A percentile compares a stretch with the other conserved stretches of the same genome.
phyloP scores from a whole-genome alignment of 495 filamentous ascomycete species.

The Echria macrotheca region DNA sequence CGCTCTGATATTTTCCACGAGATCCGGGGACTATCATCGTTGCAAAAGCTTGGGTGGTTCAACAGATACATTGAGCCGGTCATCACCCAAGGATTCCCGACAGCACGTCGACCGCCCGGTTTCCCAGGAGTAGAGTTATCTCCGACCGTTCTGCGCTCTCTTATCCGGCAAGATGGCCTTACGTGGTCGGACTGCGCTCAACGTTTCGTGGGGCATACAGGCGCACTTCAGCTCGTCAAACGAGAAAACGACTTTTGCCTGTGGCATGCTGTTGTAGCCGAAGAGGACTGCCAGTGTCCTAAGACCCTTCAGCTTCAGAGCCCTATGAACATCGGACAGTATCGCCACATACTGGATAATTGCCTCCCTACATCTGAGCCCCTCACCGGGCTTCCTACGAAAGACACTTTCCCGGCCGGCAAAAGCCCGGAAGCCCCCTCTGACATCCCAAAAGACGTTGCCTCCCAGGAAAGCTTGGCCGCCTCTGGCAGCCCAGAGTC shows the following conservation, averaged over 20 bases:
- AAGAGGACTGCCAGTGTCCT: not conserved
- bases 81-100: slow-evolving; percentile 6
- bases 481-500: not conserved
- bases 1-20: not conserved
- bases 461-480: not conserved
- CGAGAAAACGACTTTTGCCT: not conserved
- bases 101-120: not conserved
- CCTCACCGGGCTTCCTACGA: not conserved
- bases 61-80: not conserved
- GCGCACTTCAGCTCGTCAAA: slow-evolving; percentile 2
- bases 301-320: not conserved
- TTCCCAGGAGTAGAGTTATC: slow-evolving; percentile 5
- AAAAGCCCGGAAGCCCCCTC: not conserved
- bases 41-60: not conserved
- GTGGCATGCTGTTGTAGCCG: not conserved
- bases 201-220: not conserved
- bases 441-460: not conserved
- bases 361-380: not conserved
- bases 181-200: not conserved
- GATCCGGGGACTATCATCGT: not conserved
- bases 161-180: not conserved
- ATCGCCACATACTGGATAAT: slow-evolving; percentile 3
- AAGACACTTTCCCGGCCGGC: not conserved
- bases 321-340: not conserved
- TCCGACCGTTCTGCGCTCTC: not conserved